phyloP scores from a whole-genome alignment of 116 monocot species.

The Cymodocea nodosa region DNA sequence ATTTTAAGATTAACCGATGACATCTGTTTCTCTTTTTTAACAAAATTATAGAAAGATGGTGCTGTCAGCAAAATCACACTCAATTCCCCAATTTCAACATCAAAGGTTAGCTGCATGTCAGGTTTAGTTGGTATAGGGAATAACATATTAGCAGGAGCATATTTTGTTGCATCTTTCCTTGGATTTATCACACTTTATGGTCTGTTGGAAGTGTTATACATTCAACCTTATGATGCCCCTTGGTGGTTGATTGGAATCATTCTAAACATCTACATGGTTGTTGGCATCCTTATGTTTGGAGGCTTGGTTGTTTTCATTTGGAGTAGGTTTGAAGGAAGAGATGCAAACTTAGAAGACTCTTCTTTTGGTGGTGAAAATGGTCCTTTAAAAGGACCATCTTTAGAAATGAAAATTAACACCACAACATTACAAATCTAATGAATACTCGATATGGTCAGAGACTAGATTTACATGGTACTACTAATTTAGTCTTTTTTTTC shows the following conservation, averaged over 20 bases:
- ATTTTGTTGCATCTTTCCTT: slow-evolving; percentile 35
- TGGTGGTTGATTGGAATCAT: slow-evolving; percentile 76
- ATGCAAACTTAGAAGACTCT: no score
- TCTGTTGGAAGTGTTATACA: no score
- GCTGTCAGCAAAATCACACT: slow-evolving; percentile 6
- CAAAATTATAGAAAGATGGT: slow-evolving; percentile 66
- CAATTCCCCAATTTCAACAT: not conserved
- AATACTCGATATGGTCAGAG: slow-evolving; percentile 48
- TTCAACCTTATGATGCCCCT: no score
- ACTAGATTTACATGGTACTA: slow-evolving; percentile 72
- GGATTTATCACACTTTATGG: no score
- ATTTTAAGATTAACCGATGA: no score
- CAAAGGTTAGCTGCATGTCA: slow-evolving; percentile 35
- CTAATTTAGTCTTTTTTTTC: no score
- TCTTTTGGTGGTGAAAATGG: slow-evolving; percentile 18
- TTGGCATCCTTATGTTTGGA: slow-evolving; percentile 43
- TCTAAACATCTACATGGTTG: slow-evolving; percentile 49
- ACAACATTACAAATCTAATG: slow-evolving; percentile 29
- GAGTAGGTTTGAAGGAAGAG: no score
- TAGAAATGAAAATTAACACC: slow-evolving; percentile 6
- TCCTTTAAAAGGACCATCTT: not conserved
- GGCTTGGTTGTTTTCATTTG: slow-evolving; percentile 48
- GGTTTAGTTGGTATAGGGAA: slow-evolving; percentile 75
- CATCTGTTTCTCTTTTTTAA: not conserved
- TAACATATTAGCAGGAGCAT: slow-evolving; percentile 50